Conservation (phyloP, 2,329 filamentous ascomycete species). For the Beauveria asiatica region DNA sequence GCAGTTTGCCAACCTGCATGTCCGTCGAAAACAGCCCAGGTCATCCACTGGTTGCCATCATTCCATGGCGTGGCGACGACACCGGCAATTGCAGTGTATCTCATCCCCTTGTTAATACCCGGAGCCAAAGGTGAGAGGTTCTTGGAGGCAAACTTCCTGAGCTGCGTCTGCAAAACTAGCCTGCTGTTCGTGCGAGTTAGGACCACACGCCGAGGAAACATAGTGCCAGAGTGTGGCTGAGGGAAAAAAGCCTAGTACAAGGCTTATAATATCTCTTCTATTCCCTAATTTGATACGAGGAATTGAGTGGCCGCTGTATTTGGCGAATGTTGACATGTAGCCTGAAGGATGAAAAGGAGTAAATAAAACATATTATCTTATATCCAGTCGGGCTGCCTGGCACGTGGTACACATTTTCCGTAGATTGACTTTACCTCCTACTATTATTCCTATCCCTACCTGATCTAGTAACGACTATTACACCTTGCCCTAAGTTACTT, state of each 20-base stretch:
- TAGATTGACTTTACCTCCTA: too few relatives aligned
- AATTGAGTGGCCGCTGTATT: too few relatives aligned
- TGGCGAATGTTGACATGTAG: too few relatives aligned
- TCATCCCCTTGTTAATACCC: not conserved
- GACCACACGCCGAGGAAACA: not conserved
- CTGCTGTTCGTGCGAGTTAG: not conserved
- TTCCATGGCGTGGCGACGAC: not conserved
- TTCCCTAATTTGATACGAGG: too few relatives aligned
- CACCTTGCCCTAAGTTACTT: too few relatives aligned
- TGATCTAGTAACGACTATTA: too few relatives aligned
- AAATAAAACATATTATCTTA: too few relatives aligned
- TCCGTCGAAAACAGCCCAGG: conserved; percentile 28
- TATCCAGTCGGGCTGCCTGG: too few relatives aligned
- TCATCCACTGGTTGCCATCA: conserved; percentile 21
- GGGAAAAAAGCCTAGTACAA: not conserved
- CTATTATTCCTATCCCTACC: too few relatives aligned
- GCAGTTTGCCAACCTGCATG: conserved; percentile 29
- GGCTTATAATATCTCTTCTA: not conserved
- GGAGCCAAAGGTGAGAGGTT: not conserved
- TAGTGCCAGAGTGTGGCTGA: not conserved
- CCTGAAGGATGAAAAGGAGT: too few relatives aligned
- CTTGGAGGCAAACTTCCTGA: not conserved
- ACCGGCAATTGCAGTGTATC: not conserved
- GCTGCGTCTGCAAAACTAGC: not conserved
- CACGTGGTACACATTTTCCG: too few relatives aligned